phyloP scores from a whole-genome alignment of 352 stramenopile species.

The Pythium brachiatum region DNA sequence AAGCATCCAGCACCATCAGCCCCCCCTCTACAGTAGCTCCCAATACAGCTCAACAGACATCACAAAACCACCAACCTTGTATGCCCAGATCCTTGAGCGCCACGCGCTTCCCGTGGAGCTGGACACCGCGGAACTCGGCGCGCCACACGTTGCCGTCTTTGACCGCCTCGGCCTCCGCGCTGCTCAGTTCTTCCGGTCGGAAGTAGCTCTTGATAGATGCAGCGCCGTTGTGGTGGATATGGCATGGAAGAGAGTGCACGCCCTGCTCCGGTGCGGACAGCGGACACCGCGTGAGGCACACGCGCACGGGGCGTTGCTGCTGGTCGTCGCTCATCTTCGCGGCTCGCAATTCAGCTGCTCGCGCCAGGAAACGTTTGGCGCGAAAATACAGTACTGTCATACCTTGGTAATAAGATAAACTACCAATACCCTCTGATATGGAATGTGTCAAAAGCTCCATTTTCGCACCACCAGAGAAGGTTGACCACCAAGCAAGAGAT shows the following conservation, averaged over 20 bases:
- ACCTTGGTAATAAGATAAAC: background rate
- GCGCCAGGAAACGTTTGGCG: conserved; percentile 22
- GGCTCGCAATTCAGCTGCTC: background rate
- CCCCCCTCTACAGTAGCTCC: too few species aligned
- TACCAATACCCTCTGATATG: background rate
- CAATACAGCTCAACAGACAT: too few species aligned
- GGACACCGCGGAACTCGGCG: conserved; percentile 68
- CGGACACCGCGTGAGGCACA: conserved; percentile 78
- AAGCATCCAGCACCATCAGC: conserved; percentile 1
- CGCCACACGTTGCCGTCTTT: conserved; percentile 22
- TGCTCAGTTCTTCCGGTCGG: conserved; percentile 34
- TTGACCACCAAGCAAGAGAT: background rate
- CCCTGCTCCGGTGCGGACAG: conserved; percentile 47
- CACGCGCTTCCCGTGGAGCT: conserved; percentile 54
- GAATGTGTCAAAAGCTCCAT: conserved; percentile 9
- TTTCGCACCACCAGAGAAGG: background rate
- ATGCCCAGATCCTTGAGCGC: conserved; percentile 32
- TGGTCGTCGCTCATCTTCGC: conserved; percentile 16
- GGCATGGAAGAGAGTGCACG: conserved; percentile 77
- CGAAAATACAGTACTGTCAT: conserved; percentile 9
- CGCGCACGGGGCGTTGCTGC: conserved; percentile 27
- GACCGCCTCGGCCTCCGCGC: conserved; percentile 16
- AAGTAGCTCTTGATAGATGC: conserved; percentile 79
- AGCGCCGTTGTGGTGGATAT: conserved; percentile 61
- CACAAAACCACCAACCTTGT: conserved; percentile 38